Conservation (phyloP, 2,329 filamentous ascomycete species). For the Paracoccidioides brasiliensis region DNA sequence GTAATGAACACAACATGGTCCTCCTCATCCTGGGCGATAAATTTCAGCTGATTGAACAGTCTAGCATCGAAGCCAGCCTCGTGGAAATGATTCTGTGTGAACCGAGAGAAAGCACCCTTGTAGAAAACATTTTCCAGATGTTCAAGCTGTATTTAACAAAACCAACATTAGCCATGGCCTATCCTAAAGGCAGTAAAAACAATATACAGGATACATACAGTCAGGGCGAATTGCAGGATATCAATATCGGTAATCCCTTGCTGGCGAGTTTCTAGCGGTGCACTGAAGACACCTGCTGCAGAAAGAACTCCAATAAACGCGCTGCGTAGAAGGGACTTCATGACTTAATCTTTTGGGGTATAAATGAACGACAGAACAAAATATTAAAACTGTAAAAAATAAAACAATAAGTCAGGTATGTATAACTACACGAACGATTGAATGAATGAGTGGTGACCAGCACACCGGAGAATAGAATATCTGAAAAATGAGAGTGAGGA, state of each 20-base stretch:
- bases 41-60: constrained; percentile 47
- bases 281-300: constrained; percentile 5
- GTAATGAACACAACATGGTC: constrained; percentile 46
- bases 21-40: constrained; percentile 44
- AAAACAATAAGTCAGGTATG: constrained; percentile 2
- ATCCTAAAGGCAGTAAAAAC: not conserved
- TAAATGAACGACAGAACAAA: constrained; percentile 6
- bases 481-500: constrained; percentile 7
- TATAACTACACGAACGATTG: constrained; percentile 4
- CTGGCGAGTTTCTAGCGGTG: constrained; percentile 5
- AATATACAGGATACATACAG: constrained; percentile 4
- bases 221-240: constrained; percentile 13
- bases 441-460: constrained; percentile 10
- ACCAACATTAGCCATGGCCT: not conserved
- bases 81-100: constrained; percentile 40
- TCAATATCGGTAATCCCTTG: constrained; percentile 7
- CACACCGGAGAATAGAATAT: constrained; percentile 9
- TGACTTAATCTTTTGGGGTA: constrained; percentile 3
- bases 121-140: constrained; percentile 53
- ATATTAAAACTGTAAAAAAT: constrained; percentile 7
- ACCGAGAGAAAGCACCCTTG: constrained; percentile 45
- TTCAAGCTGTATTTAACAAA: constrained; percentile 28
- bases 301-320: constrained; percentile 7
- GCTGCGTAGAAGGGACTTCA: constrained; percentile 9
- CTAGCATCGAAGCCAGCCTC: constrained; percentile 37